Conservation (phyloP, 1,284 basidiomycete species). For the Boletus sp. region DNA sequence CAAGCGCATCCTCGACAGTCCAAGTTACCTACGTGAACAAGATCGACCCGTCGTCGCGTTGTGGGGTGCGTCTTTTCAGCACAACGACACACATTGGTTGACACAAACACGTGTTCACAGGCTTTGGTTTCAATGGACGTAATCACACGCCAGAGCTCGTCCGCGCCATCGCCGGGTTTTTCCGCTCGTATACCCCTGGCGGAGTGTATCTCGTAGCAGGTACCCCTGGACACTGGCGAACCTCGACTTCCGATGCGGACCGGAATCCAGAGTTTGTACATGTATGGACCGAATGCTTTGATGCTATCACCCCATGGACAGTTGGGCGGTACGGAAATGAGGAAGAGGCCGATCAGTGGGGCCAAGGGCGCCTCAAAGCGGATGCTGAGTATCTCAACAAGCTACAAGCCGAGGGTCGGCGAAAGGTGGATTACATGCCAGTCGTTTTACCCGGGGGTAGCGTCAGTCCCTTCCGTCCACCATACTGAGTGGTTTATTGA, state of each 20-base stretch:
- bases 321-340: conserved; percentile 60
- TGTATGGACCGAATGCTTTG: conserved; percentile 67
- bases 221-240: conserved; percentile 66
- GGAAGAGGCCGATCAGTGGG: conserved; percentile 55
- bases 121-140: conserved; percentile 62
- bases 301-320: conserved; percentile 75
- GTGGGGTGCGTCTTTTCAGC: conserved; percentile 49
- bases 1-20: conserved; percentile 60
- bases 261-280: conserved; percentile 56
- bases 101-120: conserved; percentile 28
- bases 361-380: conserved; percentile 53
- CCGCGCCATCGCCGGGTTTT: conserved; percentile 48
- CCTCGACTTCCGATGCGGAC: conserved; percentile 61
- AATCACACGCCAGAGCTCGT: conserved; percentile 60
- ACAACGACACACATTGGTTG: background rate
- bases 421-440: conserved; percentile 68
- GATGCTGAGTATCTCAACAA: conserved; percentile 57
- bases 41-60: conserved; percentile 64
- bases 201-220: conserved; percentile 72
- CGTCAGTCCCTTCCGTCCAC: conserved; percentile 39
- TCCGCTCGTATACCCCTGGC: conserved; percentile 59
- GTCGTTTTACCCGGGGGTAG: conserved; percentile 73
- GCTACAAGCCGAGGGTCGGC: conserved; percentile 43
- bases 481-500: background rate
- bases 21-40: conserved; percentile 63